Percentiles rank a stretch among this genome's conserved stretches.
phyloP scores from a whole-genome alignment of 2,329 filamentous ascomycete genomes.

The Epichloe uncinata region DNA sequence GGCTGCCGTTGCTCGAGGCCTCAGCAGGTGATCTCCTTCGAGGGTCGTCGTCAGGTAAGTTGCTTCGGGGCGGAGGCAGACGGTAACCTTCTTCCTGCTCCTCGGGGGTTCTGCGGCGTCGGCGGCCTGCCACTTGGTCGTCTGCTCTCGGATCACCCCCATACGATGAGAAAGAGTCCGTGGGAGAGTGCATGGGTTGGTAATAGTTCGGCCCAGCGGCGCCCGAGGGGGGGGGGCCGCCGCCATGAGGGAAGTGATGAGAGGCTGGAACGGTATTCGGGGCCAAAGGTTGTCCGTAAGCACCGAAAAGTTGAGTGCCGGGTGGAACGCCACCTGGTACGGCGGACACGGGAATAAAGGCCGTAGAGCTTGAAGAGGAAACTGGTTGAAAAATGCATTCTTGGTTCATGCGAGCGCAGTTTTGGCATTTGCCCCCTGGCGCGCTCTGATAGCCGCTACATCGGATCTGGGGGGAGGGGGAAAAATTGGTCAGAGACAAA shows the following conservation, averaged over 20 bases:
- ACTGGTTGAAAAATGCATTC: conserved; percentile 50
- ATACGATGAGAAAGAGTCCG: conserved; percentile 28
- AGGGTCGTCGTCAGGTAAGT: conserved; percentile 33
- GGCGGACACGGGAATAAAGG: conserved; percentile 45
- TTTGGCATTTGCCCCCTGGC: conserved; percentile 47
- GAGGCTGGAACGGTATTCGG: conserved; percentile 16
- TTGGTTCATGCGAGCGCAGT: conserved; percentile 48
- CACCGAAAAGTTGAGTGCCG: conserved; percentile 42
- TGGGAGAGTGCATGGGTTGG: conserved; percentile 30
- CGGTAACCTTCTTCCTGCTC: conserved; percentile 29
- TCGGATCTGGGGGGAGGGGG: too few relatives aligned
- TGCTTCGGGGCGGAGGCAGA: conserved; percentile 29
- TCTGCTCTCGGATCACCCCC: conserved; percentile 20
- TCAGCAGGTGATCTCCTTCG: conserved; percentile 39
- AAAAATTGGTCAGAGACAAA: conserved; percentile 4
- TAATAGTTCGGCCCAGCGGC: conserved; percentile 27
- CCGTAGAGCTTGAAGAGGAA: conserved; percentile 40
- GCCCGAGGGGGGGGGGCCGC: conserved; percentile 9
- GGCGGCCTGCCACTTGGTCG: conserved; percentile 18
- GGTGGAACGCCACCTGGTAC: conserved; percentile 44
- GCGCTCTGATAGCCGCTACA: conserved; percentile 48
- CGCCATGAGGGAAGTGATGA: conserved; percentile 11
- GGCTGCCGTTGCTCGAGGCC: conserved; percentile 33
- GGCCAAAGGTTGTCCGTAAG: conserved; percentile 43
- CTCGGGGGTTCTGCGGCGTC: conserved; percentile 24